Base-by-base conservation (phyloP, 2,329 filamentous ascomycete species). In the Tolypocladium guangdongense region DNA sequence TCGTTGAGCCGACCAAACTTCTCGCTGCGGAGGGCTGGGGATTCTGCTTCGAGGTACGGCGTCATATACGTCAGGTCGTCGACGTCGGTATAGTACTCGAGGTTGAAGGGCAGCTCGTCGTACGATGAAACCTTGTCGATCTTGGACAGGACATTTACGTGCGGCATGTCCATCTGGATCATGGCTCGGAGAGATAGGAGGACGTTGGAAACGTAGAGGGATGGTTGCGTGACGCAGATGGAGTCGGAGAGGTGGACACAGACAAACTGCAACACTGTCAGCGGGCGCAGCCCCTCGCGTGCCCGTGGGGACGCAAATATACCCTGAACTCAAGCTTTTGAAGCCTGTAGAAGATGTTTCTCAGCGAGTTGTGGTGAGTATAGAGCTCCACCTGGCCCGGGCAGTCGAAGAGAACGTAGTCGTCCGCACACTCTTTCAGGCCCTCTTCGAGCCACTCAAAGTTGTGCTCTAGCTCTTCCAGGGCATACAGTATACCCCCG, bases 351-450 rank as follows among this genome's bases (percentile, higher is more conserved):
- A 99, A 91, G 58, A 99, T 91, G 64, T 95, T 95, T 54, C 93
- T 83, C 60, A 99, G 74, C 16, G 90, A 95, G 54, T 85, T 84
- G 72, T 99, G 93, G 66, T 97, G 93, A 47, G 92, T 97, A 65
- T 96, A 97, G 7, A 99, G 80, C 71, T 99, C 93, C 49, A 97
- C 92, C 68, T 99, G 93, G 0, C 93, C 93, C 0, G 93, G 93
- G 60, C 93, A 97, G 72, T 99, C 93, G 59, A 99, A 96, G 12
- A 99, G 71, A 54, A 99, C 74, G 65, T 97, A 99, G 62, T 97
- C 91, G 59, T 96, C 89, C 72, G 81, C 86, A 41, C 96, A 76
- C 63, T 86, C 81, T 60, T 87, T 87, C 60, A 99, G 68, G 2
- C 88, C 86, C 51, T 88, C 79, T 64, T 91, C 87, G 16, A 99